Evolutionary conservation across 176 grass and related monocot genomes (phyloP).

Genomic region (Otatea glauca): DNA sequence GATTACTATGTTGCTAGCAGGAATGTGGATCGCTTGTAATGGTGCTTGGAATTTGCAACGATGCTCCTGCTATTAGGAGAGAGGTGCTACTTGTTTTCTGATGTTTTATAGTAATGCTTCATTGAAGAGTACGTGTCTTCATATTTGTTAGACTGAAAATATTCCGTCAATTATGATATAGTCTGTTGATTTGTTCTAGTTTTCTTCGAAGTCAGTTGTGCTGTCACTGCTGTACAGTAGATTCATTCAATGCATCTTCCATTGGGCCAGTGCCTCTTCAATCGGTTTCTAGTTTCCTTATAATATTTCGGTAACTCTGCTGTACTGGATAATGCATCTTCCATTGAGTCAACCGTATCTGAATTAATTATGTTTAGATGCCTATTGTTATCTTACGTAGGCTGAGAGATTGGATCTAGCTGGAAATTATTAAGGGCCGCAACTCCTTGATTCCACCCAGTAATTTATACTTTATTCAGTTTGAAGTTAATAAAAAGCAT

Average conservation of each 20-base stretch:
- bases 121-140: slow-evolving; percentile 6
- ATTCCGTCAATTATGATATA: slow-evolving; percentile 3
- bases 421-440: slow-evolving; percentile 26
- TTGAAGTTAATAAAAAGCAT: slow-evolving; percentile 26
- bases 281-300: not conserved
- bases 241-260: not conserved
- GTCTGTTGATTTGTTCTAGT: not conserved
- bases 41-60: slow-evolving; percentile 20
- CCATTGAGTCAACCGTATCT: not conserved
- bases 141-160: not conserved
- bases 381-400: slow-evolving; percentile 11
- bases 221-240: not conserved
- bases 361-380: slow-evolving; percentile 6
- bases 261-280: not conserved
- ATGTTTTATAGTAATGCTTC: slow-evolving; percentile 37
- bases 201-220: slow-evolving; percentile 2
- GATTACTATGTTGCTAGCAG: slow-evolving; percentile 12
- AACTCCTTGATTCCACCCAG: slow-evolving; percentile 27
- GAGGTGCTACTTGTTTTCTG: slow-evolving; percentile 20
- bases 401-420: slow-evolving; percentile 20
- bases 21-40: slow-evolving; percentile 1
- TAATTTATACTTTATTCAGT: slow-evolving; percentile 14
- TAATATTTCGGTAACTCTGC: not conserved
- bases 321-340: slow-evolving; percentile 5
- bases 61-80: slow-evolving; percentile 21